Evolutionary conservation across 2,329 filamentous ascomycete species (phyloP).

Genomic region (Akanthomyces lecanii): DNA sequence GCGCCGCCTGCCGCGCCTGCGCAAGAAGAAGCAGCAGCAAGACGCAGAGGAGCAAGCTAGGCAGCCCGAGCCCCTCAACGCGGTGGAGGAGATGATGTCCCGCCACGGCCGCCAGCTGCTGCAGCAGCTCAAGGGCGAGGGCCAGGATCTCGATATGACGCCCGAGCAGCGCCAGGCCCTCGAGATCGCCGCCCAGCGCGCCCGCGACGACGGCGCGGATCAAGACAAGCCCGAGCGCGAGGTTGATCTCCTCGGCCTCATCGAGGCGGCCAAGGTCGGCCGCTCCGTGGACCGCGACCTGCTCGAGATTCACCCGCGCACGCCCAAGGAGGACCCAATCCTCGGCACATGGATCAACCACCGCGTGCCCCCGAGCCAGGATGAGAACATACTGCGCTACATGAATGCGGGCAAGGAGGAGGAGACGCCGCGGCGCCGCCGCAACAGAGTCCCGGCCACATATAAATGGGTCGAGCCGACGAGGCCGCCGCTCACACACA

Average conservation of each 20-base stretch:
- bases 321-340: slow-evolving; percentile 36
- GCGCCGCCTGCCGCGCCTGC: slow-evolving; percentile 22
- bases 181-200: slow-evolving; percentile 13
- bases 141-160: slow-evolving; percentile 22
- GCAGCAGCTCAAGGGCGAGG: slow-evolving; percentile 17
- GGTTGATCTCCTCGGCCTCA: slow-evolving; percentile 30
- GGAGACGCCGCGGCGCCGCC: not conserved
- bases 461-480: slow-evolving; percentile 23
- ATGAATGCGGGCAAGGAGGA: slow-evolving; percentile 19
- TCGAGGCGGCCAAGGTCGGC: slow-evolving; percentile 30
- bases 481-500: slow-evolving; percentile 17
- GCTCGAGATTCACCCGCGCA: slow-evolving; percentile 39
- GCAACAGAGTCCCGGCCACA: slow-evolving; percentile 12
- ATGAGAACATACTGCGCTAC: slow-evolving; percentile 30
- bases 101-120: slow-evolving; percentile 16
- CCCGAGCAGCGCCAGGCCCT: slow-evolving; percentile 22
- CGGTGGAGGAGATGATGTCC: slow-evolving; percentile 24
- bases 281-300: slow-evolving; percentile 25
- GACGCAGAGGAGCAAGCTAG: slow-evolving; percentile 18
- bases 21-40: slow-evolving; percentile 22
- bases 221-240: slow-evolving; percentile 17
- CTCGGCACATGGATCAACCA: slow-evolving; percentile 27
- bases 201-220: slow-evolving; percentile 9
- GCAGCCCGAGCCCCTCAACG: slow-evolving; percentile 18
- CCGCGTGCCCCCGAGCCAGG: slow-evolving; percentile 38